Base-by-base conservation (phyloP, 116 monocot genomes). In the Trichopus zeylanicus region DNA sequence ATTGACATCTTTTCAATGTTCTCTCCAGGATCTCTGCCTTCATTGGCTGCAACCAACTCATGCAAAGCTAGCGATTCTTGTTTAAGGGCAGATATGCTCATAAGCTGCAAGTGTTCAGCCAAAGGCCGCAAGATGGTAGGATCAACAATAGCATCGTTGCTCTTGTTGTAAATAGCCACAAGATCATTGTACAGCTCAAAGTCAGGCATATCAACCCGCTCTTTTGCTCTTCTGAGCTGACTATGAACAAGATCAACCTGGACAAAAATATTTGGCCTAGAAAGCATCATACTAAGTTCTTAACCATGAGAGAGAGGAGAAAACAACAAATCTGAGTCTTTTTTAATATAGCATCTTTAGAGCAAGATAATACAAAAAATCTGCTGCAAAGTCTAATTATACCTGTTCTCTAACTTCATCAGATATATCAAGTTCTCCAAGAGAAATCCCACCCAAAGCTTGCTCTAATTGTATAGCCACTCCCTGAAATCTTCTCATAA, bases 61-160 rank as follows among this genome's bases (percentile, higher is more conserved):
- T 86, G 90, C 73, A 95, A 77, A 31, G 83, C 81, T 46, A 84
- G 37, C 23, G 95, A 95, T 75, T 95, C 95, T 66, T 90, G 90
- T 65, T 60, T 87, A 42, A 95, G 79, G 47, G 90, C 90, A 46
- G 79, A 81, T 57, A 95, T 95, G 21, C 80, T 87, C 26, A 53
- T 72, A 42, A 95, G 67, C 67, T 95, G 90, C 51, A 95, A 76
- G 57, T 95, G 90, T 15, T 90, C 84, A 20, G 83, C 70, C 31
- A 90, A 56, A 59, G 67, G 81, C 46, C 53, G 46, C 31, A 95
- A 73, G 48, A 81, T 59, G 31, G 59, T 51, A 21, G 72, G 72
- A 16, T 89, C 83, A 10, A 60, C 56, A 30, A 65, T 71, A 11
- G 66, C 25, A n/a, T n/a, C n/a, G 2, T 33, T 31, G 37, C 53